Evolutionary conservation across 495 filamentous ascomycete genomes (phyloP), one percentile per base, ranked within the genome.

Genomic region (Aspergillus bertholletiae): DNA sequence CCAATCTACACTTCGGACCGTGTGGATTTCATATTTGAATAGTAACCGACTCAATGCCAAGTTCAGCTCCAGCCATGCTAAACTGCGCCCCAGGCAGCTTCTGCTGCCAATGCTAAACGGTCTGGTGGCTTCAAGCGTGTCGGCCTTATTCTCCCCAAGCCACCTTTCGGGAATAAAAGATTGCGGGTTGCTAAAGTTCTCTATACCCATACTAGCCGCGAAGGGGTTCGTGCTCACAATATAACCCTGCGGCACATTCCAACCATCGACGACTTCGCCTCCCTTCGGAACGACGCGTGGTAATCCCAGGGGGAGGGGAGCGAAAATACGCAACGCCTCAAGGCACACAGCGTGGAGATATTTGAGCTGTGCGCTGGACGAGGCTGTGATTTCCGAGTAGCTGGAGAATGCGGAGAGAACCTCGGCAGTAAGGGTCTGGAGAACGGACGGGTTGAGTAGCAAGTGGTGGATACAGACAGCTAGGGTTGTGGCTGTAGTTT

Each of bases 21-120:
- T 49, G 32, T 68, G 46, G 7, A 68, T 44, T 34, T 72, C 68
- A 37, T 69, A 71, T 1, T 28, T 30, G 58, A 60, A 73, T 23
- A 66, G 18, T 15, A 71, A 17, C 49, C 71, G 69, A 3, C 66
- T 55, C 13, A 70, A 27, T 20, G 56, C 54, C 15, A 59, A 64
- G 1, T 58, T 61, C 27, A 72, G n/a, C 17, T 70, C 65, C 26
- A 72, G 39, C 69, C 66, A 70, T 17, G 63, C 61, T 46, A 51
- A 62, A 55, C 48, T 58, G 28, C 55, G 65, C 15, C 69, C 66
- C 20, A 68, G 45, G 45, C 66, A 75, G 22, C 51, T 57, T 27
- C 63, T 55, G 5, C 61, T 59, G 17, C 61, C 61, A 2, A 58
- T 18, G 8, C 54, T 61, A 37, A 64, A 64, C 26, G 59, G 62